Evolutionary conservation across 2,329 filamentous ascomycete species (phyloP).

Genomic region (Juglanconis oblonga): DNA sequence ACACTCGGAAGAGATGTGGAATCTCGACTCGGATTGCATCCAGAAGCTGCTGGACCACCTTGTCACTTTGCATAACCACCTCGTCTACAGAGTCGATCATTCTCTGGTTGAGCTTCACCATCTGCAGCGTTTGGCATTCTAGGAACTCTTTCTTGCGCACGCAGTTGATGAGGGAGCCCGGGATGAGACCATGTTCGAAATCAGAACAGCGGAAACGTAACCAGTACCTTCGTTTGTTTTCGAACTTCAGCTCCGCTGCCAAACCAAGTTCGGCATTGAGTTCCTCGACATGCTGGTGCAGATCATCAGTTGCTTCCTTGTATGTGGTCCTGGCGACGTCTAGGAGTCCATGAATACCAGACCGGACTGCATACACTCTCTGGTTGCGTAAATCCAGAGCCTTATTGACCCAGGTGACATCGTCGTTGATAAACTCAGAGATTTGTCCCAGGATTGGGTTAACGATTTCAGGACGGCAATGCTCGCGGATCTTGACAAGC

Average conservation of each 20-base stretch:
- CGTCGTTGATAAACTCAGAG: constrained; percentile 69
- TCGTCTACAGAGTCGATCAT: constrained; percentile 81
- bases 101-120: constrained; percentile 77
- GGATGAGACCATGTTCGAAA: constrained; percentile 58
- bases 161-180: constrained; percentile 73
- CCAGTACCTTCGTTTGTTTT: constrained; percentile 76
- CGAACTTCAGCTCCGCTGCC: constrained; percentile 67
- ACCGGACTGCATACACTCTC: constrained; percentile 48
- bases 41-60: constrained; percentile 69
- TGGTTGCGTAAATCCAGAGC: constrained; percentile 88
- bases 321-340: constrained; percentile 88
- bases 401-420: constrained; percentile 73
- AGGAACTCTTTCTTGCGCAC: constrained; percentile 70
- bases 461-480: constrained; percentile 65
- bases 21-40: constrained; percentile 69
- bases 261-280: constrained; percentile 65
- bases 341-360: constrained; percentile 78
- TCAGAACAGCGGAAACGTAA: constrained; percentile 63
- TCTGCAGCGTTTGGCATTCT: constrained; percentile 82
- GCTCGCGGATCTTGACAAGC: constrained; percentile 63
- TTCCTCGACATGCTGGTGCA: constrained; percentile 48
- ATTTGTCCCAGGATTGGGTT: constrained; percentile 63
- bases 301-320: constrained; percentile 81
- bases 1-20: constrained; percentile 74
- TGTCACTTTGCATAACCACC: constrained; percentile 78